phyloP scores from a whole-genome alignment of 768 basidiomycete species.

The Tricholoma saponaceum region DNA sequence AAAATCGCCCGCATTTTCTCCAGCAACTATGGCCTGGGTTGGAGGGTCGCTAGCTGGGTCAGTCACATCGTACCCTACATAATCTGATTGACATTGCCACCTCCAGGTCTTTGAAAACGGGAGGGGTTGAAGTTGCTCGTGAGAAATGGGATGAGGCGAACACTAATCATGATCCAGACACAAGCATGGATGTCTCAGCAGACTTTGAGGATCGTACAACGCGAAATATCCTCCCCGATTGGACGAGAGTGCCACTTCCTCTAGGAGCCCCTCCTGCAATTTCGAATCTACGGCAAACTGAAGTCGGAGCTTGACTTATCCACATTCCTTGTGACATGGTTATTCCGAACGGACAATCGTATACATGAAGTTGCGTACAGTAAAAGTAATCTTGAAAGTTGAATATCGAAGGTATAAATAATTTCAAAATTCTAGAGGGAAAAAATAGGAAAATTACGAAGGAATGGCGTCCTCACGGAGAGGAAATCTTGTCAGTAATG shows the following conservation, averaged over 20 bases:
- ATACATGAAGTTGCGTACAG: background rate
- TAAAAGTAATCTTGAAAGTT: background rate
- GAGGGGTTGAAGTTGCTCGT: constrained; percentile 74
- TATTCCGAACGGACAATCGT: background rate
- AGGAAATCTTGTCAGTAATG: constrained; percentile 37
- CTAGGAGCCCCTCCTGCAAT: constrained; percentile 59
- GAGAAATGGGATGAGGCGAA: constrained; percentile 85
- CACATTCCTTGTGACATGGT: constrained; percentile 4
- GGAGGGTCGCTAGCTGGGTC: constrained; percentile 92
- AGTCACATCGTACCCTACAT: constrained; percentile 21
- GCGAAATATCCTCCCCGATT: constrained; percentile 66
- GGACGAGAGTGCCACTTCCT: constrained; percentile 67
- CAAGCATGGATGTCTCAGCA: constrained; percentile 31
- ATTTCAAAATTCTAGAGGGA: background rate
- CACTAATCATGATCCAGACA: constrained; percentile 38
- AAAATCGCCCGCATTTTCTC: constrained; percentile 83
- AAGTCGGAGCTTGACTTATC: constrained; percentile 15
- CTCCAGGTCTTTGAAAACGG: constrained; percentile 76
- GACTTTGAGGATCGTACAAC: constrained; percentile 30
- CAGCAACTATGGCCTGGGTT: constrained; percentile 83
- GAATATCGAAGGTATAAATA: background rate
- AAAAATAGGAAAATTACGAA: background rate
- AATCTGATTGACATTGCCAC: constrained; percentile 5
- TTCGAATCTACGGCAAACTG: constrained; percentile 13
- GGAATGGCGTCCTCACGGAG: background rate